phyloP scores from a whole-genome alignment of 2,329 filamentous ascomycete genomes.

The Phoma sp. region DNA sequence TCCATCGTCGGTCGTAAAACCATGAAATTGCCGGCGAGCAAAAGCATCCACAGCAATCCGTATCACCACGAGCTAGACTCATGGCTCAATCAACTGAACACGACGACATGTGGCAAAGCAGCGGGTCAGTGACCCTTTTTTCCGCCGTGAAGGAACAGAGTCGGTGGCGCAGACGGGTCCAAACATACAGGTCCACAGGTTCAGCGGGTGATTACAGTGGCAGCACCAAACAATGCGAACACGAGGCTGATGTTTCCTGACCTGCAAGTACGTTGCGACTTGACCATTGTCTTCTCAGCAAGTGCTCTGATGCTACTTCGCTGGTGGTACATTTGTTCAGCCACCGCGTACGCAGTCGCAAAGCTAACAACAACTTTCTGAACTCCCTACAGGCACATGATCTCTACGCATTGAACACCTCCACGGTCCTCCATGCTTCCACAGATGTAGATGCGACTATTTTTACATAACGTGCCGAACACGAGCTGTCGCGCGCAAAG shows the following conservation, averaged over 20 bases:
- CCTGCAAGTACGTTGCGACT: constrained; percentile 1
- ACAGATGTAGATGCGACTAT: constrained; percentile 9
- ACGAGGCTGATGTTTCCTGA: constrained; percentile 11
- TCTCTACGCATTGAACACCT: not conserved
- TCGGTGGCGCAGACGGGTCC: constrained; percentile 6
- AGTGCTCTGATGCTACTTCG: constrained; percentile 2
- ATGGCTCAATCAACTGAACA: constrained; percentile 9
- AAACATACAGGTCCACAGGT: constrained; percentile 14
- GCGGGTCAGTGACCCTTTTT: constrained; percentile 7
- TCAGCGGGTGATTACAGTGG: constrained; percentile 13
- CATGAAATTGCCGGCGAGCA: not conserved
- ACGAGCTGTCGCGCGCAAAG: constrained; percentile 5
- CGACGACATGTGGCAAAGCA: constrained; percentile 7
- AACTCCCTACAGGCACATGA: constrained; percentile 10
- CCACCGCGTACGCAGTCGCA: not conserved
- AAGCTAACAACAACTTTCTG: constrained; percentile 1
- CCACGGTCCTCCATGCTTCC: constrained; percentile 1
- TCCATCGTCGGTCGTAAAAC: not conserved
- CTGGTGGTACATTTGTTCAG: constrained; percentile 7
- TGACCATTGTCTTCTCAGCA: constrained; percentile 2
- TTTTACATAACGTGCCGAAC: constrained; percentile 8
- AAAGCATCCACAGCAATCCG: not conserved
- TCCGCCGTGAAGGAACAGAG: constrained; percentile 10
- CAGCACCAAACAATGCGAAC: constrained; percentile 5
- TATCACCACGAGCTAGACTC: not conserved